phyloP scores from a whole-genome alignment of 208 protist species.

The Herpetomonas samuelpessoai region DNA sequence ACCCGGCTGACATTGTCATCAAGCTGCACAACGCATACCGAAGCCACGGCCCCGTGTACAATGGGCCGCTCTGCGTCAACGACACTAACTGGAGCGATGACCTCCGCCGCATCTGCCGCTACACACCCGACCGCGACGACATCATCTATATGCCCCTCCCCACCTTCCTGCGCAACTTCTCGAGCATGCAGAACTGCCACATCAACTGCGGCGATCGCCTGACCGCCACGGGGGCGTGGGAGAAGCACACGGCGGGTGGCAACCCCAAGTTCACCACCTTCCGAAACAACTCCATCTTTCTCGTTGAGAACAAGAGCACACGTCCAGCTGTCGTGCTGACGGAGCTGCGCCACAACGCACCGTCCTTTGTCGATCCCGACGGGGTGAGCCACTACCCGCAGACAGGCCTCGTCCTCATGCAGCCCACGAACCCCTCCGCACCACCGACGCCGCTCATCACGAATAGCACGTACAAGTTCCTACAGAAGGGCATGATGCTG shows the following conservation, averaged over 20 bases:
- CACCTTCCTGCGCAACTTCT: conserved; percentile 78
- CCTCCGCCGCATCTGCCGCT: conserved; percentile 60
- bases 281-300: conserved; percentile 86
- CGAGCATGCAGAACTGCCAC: conserved; percentile 75
- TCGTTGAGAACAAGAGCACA: conserved; percentile 81
- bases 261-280: conserved; percentile 82
- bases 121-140: conserved; percentile 39
- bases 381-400: conserved; percentile 82
- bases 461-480: conserved; percentile 71
- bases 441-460: conserved; percentile 75
- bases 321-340: conserved; percentile 61
- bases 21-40: conserved; percentile 75
- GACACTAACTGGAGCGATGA: conserved; percentile 64
- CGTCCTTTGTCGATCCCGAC: conserved; percentile 62
- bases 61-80: conserved; percentile 43
- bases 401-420: conserved; percentile 70
- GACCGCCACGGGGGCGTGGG: conserved; percentile 58
- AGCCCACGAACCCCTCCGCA: conserved; percentile 37
- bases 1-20: conserved; percentile 56
- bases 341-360: conserved; percentile 70
- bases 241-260: conserved; percentile 54
- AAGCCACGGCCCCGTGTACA: conserved; percentile 43
- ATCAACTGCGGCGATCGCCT: conserved; percentile 87
- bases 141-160: conserved; percentile 70
- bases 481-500: conserved; percentile 87